A percentile compares a stretch with the other conserved stretches of the same genome.
These are phyloP conservation scores for Apiotrichum gamsii DNA, from an alignment of 1,284 basidiomycete genomes.

Conservation along the genomic window DNA sequence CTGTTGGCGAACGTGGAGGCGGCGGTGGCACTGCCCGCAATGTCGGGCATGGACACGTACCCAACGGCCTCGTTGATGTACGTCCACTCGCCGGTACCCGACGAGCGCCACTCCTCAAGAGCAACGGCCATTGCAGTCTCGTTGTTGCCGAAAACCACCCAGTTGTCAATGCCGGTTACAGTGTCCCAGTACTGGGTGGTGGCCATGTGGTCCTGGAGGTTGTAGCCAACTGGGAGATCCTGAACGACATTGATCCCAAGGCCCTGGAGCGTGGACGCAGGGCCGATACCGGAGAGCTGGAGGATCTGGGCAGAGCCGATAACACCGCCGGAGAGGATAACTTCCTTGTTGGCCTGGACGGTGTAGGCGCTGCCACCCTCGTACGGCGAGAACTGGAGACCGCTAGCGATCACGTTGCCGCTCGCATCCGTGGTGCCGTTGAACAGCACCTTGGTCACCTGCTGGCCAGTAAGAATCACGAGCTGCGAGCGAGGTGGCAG, in stretches of 20 bases:
- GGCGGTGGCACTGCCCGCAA: conserved; percentile 16
- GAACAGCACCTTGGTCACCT: conserved; percentile 63
- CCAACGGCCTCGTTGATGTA: conserved; percentile 48
- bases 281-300: conserved; percentile 66
- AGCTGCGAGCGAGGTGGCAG: conserved; percentile 58
- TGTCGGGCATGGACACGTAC: conserved; percentile 24
- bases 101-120: conserved; percentile 28
- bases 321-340: conserved; percentile 55
- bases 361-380: conserved; percentile 45
- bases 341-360: conserved; percentile 52
- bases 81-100: conserved; percentile 40
- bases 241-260: conserved; percentile 52
- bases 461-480: conserved; percentile 53
- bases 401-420: conserved; percentile 53
- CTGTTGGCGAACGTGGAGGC: conserved; percentile 45
- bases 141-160: conserved; percentile 32
- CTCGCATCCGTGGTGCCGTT: conserved; percentile 49
- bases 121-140: conserved; percentile 18
- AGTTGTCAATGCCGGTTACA: conserved; percentile 26
- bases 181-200: conserved; percentile 39
- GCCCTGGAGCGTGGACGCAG: conserved; percentile 53
- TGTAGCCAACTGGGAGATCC: conserved; percentile 67
- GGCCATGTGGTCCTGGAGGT: conserved; percentile 65
- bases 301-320: conserved; percentile 63
- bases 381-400: conserved; percentile 54